A percentile compares a stretch with the other conserved stretches of the same genome.
These are phyloP conservation scores for Teunomyces tritomae DNA, from an alignment of 805 yeast genomes.

Conservation along the genomic window DNA sequence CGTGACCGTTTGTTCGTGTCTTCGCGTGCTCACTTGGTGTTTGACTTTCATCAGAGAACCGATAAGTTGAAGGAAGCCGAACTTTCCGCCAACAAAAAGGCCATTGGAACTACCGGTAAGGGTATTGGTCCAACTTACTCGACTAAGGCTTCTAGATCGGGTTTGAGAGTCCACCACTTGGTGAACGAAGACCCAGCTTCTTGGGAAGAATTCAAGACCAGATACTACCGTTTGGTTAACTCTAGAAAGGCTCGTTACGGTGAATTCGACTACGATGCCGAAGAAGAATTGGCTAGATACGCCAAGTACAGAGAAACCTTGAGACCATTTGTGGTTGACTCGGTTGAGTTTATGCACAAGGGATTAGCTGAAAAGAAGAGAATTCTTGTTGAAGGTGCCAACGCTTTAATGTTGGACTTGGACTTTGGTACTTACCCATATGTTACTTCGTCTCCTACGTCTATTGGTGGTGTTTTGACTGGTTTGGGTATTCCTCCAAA, in stretches of 20 bases:
- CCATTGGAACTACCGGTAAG: slow-evolving; percentile 97
- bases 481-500: slow-evolving; percentile 97
- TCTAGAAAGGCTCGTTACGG: slow-evolving; percentile 91
- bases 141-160: slow-evolving; percentile 95
- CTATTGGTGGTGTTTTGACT: slow-evolving; percentile 96
- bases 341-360: slow-evolving; percentile 76
- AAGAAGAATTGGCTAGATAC: slow-evolving; percentile 75
- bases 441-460: slow-evolving; percentile 93
- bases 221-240: slow-evolving; percentile 71
- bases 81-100: slow-evolving; percentile 71
- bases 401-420: slow-evolving; percentile 94
- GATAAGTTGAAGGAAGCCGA: slow-evolving; percentile 95
- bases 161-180: slow-evolving; percentile 94
- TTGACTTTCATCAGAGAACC: slow-evolving; percentile 96
- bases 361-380: slow-evolving; percentile 78
- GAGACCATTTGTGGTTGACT: slow-evolving; percentile 91
- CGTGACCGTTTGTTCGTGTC: slow-evolving; percentile 79
- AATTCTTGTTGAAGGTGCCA: slow-evolving; percentile 95
- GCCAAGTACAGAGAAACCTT: slow-evolving; percentile 69
- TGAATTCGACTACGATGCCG: slow-evolving; percentile 82
- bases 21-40: slow-evolving; percentile 93
- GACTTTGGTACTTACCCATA: slow-evolving; percentile 98
- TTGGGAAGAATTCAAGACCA: slow-evolving; percentile 85
- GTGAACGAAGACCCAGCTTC: slow-evolving; percentile 86
- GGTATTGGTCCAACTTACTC: slow-evolving; percentile 99